Percentiles rank a stretch among this genome's conserved stretches.
These are phyloP conservation scores for Dictyophora rubrovolvata DNA, from an alignment of 768 basidiomycete species.

Conservation along the genomic window DNA sequence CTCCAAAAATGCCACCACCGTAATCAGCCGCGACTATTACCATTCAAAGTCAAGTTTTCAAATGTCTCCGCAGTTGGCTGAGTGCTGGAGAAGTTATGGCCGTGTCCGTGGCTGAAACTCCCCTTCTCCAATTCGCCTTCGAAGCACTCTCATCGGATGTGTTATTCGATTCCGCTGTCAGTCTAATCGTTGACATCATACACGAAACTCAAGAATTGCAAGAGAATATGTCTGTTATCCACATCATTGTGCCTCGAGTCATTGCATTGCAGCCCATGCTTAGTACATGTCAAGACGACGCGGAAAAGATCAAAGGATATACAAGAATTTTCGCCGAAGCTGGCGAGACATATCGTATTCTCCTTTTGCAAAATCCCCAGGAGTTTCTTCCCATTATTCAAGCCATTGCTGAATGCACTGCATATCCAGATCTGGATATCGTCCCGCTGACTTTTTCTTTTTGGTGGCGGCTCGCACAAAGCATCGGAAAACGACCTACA, in stretches of 20 bases:
- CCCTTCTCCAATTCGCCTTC: conserved; percentile 75
- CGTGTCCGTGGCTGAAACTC: conserved; percentile 53
- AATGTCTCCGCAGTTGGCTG: conserved; percentile 82
- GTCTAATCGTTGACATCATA: conserved; percentile 87
- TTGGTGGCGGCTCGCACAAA: conserved; percentile 95
- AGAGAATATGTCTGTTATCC: conserved; percentile 83
- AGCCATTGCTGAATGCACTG: conserved; percentile 87
- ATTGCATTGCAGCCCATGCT: conserved; percentile 62
- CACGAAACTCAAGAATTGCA: conserved; percentile 98
- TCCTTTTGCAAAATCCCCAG: conserved; percentile 82
- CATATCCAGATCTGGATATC: conserved; percentile 88
- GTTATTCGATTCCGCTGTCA: conserved; percentile 89
- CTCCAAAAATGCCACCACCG: not conserved
- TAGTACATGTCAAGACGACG: conserved; percentile 54
- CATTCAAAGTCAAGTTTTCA: conserved; percentile 76
- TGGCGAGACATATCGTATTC: conserved; percentile 86
- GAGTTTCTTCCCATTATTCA: conserved; percentile 93
- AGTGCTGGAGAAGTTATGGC: conserved; percentile 73
- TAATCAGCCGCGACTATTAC: conserved; percentile 66
- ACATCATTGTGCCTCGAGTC: conserved; percentile 80
- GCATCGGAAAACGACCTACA: conserved; percentile 64
- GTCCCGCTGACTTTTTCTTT: conserved; percentile 97
- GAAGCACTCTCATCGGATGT: conserved; percentile 73
- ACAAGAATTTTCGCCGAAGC: conserved; percentile 95
- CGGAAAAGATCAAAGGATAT: conserved; percentile 81